Base-by-base conservation (phyloP, 2,329 filamentous ascomycete genomes). In the Gremmenia infestans region DNA sequence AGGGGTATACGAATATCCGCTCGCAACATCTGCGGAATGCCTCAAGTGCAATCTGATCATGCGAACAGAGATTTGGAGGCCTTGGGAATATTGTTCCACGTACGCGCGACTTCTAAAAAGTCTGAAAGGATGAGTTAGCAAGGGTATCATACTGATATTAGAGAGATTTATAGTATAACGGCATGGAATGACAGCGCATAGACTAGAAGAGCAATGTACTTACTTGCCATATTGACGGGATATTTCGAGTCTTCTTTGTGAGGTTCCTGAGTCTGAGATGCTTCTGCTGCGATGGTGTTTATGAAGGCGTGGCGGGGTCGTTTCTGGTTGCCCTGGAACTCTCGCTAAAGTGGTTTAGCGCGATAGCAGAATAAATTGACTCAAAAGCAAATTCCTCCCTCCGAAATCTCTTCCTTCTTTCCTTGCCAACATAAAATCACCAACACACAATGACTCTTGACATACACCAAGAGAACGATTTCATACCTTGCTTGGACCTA, bases 41-140 rank as follows among this genome's bases (percentile, higher is more conserved):
- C 9, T n/a, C 15, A 17, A n/a, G 17, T 42, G 39, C 39, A 32
- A 32, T 32, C 28, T 12, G 28, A 32, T 9, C 4, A 32, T 42
- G 15, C 39, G 9, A 7, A n/a, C 15, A 42, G 15, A 42, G 39
- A 7, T n/a, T 17, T 17, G 17, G 15, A 42, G 6, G 39, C 17
- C 39, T 19, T 17, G 9, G 25, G 19, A 19, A 45, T 11, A 25
- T 17, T 17, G 28, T 4, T 45, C 23, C 57, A 71, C 73, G 63
- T 71, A 77, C 76, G 69, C 64, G 74, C 76, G 59, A 77, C 66
- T 48, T 65, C 63, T 55, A 62, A 49, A 63, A 74, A 76, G 68
- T 73, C 74, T 74, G 54, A 23, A 52, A 40, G 28, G 35, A 42
- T 19, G 15, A 47, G 59, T 66, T 61, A 66, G 66, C 59, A 62